Base-by-base conservation (phyloP, 2,329 filamentous ascomycete genomes). In the Hypoxylon sp. region DNA sequence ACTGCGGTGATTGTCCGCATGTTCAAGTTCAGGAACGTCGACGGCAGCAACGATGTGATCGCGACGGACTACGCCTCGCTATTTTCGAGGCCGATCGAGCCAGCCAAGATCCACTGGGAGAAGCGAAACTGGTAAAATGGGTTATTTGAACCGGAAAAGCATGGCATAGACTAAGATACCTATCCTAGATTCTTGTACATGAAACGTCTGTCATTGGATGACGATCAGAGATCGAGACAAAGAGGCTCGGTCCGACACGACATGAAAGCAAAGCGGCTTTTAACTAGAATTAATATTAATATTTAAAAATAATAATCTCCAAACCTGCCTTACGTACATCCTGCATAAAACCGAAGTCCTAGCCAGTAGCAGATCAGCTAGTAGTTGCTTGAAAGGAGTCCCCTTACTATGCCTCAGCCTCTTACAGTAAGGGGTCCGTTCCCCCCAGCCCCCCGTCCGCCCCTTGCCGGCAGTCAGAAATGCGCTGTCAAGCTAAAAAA, bases 11-110 rank as follows among this genome's bases (percentile, higher is more conserved):
- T 93, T 64, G 89, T 96, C 35, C 84, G 92, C 46, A 74, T 86
- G 49, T 91, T 97, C 79, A 94, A 91, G 79, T 85, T 97, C 73
- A 81, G 83, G 70, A 96, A 92, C 68, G 74, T 87, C 2, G 86
- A 90, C 67, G 89, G 90, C n/a, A 85, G 83, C 72, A 79, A 85
- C 70, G 83, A 82, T 27, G 82, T 95, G 31, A 83, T 89, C 41
- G 88, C 79, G 50, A 90, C 87, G 20, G 86, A 90, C 71, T 90
- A 88, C 69, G 78, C 81, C 18, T 89, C 86, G 64, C 80, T 92
- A 37, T 92, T 92, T 76, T 90, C 89, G 46, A 83, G 89, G 66
- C 89, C 89, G 9, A 74, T 90, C 48, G 84, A 88, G 73, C 88
- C 88, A 37, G 88, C 88, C 41, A 80, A 86, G 47, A 85, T 96